Conservation (phyloP, 2,329 filamentous ascomycete species). For the Venturia pyrina region DNA sequence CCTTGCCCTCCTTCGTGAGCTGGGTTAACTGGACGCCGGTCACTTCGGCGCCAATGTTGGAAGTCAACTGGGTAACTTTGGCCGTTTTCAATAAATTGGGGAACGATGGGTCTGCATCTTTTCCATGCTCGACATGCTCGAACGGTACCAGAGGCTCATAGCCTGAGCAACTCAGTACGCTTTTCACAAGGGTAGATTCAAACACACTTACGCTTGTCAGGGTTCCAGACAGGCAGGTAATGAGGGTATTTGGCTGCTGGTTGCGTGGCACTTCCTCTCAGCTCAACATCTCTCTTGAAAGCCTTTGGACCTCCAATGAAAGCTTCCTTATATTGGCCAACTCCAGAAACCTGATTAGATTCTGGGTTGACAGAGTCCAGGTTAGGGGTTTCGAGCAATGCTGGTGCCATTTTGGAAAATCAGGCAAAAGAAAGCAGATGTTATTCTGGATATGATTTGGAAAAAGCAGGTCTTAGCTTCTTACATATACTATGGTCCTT, state of each 20-base stretch:
- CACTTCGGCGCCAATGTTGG: constrained; percentile 64
- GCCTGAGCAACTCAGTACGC: constrained; percentile 7
- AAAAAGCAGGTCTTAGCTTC: neutral
- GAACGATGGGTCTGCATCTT: constrained; percentile 60
- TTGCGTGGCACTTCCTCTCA: constrained; percentile 43
- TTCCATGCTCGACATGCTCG: constrained; percentile 64
- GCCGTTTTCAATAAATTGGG: constrained; percentile 54
- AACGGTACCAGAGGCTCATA: constrained; percentile 60
- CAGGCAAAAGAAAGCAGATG: constrained; percentile 20
- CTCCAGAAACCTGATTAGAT: constrained; percentile 17
- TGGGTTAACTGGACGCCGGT: constrained; percentile 60
- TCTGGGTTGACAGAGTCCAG: constrained; percentile 17
- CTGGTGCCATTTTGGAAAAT: constrained; percentile 23
- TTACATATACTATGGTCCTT: neutral
- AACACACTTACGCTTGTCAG: constrained; percentile 38
- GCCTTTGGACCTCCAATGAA: constrained; percentile 31
- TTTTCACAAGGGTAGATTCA: neutral
- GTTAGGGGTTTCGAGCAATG: constrained; percentile 27
- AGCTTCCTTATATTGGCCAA: constrained; percentile 31
- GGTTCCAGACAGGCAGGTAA: constrained; percentile 64
- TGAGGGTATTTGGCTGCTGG: constrained; percentile 55
- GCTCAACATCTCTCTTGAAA: constrained; percentile 40
- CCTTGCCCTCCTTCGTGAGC: constrained; percentile 58
- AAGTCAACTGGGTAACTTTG: constrained; percentile 53
- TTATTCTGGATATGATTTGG: neutral